phyloP scores from a whole-genome alignment of 352 stramenopile species.

The Globisporangium megalacanthum region DNA sequence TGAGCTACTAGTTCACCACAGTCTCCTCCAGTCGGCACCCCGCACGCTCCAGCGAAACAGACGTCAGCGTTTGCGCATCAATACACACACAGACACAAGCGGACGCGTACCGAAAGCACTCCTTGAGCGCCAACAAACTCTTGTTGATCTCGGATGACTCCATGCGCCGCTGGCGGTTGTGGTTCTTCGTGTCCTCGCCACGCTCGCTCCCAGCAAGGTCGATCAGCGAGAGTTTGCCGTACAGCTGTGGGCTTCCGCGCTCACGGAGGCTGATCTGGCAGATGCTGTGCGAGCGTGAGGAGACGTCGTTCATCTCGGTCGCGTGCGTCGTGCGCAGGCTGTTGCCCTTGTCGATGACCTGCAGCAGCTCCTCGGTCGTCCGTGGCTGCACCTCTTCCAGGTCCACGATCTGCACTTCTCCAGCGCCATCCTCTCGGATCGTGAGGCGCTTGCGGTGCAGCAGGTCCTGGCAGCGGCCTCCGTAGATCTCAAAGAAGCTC shows the following conservation, averaged over 20 bases:
- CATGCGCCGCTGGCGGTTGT: conserved; percentile 90
- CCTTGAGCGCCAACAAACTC: conserved; percentile 94
- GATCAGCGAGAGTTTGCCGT: conserved; percentile 94
- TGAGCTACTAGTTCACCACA: too few species aligned
- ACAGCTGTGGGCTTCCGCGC: conserved; percentile 31
- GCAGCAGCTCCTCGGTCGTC: conserved; percentile 87
- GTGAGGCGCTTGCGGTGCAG: conserved; percentile 87
- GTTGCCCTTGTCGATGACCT: conserved; percentile 92
- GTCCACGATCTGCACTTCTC: conserved; percentile 94
- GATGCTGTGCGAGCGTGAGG: conserved; percentile 93
- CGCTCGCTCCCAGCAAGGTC: conserved; percentile 96
- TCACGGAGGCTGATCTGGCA: conserved; percentile 90
- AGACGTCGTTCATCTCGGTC: conserved; percentile 95
- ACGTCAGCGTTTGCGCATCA: background rate
- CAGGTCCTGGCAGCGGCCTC: conserved; percentile 93
- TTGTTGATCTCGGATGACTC: conserved; percentile 98
- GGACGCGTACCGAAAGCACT: conserved; percentile 87
- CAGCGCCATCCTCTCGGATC: conserved; percentile 92
- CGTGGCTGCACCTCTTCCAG: conserved; percentile 89
- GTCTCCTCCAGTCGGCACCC: too few species aligned
- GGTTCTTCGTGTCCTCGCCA: conserved; percentile 93
- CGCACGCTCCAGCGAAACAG: background rate
- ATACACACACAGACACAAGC: conserved; percentile 1
- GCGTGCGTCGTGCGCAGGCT: conserved; percentile 93
- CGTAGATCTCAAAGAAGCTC: conserved; percentile 98